phyloP scores from a whole-genome alignment of 2,329 filamentous ascomycete species.

The Colletotrichum chlorophyti region DNA sequence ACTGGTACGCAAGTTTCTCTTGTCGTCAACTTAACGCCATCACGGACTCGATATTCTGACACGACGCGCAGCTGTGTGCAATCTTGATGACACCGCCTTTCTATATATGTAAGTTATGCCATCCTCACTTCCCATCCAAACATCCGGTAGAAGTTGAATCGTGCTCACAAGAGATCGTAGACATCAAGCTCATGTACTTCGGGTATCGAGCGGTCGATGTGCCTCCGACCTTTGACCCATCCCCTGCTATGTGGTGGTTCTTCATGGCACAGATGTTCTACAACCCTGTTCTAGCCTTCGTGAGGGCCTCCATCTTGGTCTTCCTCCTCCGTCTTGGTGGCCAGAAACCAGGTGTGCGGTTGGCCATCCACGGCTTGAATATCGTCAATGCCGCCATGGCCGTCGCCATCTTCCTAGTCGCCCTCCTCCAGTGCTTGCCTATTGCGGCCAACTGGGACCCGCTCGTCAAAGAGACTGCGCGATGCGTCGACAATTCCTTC shows the following conservation, averaged over 20 bases:
- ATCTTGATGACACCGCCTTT: conserved; percentile 32
- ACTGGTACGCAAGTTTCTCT: conserved; percentile 25
- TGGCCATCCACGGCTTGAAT: conserved; percentile 39
- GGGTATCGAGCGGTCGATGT: conserved; percentile 33
- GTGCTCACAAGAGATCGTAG: background rate
- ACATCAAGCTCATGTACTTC: conserved; percentile 39
- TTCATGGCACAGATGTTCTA: conserved; percentile 49
- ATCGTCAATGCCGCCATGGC: conserved; percentile 38
- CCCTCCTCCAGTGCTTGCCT: conserved; percentile 43
- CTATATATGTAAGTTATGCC: conserved; percentile 36
- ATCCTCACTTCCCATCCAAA: background rate
- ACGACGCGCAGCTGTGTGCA: conserved; percentile 23
- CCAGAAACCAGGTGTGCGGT: conserved; percentile 41
- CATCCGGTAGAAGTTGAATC: no score
- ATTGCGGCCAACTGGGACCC: conserved; percentile 38
- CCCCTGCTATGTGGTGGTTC: conserved; percentile 34
- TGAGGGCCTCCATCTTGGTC: conserved; percentile 53
- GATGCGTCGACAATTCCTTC: conserved; percentile 14
- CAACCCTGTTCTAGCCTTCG: conserved; percentile 52
- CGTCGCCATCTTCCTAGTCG: conserved; percentile 40
- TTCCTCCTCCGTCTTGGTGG: conserved; percentile 51
- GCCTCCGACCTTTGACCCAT: conserved; percentile 16
- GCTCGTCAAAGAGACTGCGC: conserved; percentile 26
- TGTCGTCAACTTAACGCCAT: background rate
- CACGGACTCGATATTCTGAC: background rate